Percentiles rank a stretch among this genome's conserved stretches.
Evolutionary conservation across 306 rosid genomes (phyloP).

Genomic region (Quercus wislizeni): DNA sequence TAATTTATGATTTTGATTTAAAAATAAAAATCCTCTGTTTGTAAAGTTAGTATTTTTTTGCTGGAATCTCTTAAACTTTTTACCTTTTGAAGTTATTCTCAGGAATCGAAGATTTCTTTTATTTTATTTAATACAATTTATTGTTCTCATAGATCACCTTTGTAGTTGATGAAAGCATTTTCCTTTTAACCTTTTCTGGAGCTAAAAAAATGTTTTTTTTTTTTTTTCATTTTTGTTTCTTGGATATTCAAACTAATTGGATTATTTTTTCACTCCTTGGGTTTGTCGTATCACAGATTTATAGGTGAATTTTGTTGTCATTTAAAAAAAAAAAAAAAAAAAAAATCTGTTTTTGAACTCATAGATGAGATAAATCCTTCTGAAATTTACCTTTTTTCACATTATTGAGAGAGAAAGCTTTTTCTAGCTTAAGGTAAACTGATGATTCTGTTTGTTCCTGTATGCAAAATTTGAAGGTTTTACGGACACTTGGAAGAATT

Average conservation of each 20-base stretch:
- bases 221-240: too few species aligned
- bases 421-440: background rate
- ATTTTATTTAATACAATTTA: background rate
- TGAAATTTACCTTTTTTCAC: background rate
- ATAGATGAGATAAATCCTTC: background rate
- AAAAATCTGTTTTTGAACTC: background rate
- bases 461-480: slow-evolving; percentile 25
- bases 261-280: background rate
- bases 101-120: background rate
- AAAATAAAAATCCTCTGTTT: background rate
- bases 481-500: slow-evolving; percentile 16
- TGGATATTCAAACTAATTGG: too few species aligned
- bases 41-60: background rate
- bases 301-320: too few species aligned
- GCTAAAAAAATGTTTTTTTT: background rate
- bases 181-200: background rate
- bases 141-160: slow-evolving; percentile 9
- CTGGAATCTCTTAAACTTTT: slow-evolving; percentile 9
- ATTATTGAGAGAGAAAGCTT: background rate
- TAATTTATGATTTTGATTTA: background rate
- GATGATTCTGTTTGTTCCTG: slow-evolving; percentile 12
- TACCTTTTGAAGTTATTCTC: slow-evolving; percentile 13
- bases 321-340: too few species aligned
- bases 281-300: background rate
- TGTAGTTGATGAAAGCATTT: slow-evolving; percentile 2